Evolutionary conservation across 768 basidiomycete genomes (phyloP).

Genomic region (Melanogaster broomeanus): DNA sequence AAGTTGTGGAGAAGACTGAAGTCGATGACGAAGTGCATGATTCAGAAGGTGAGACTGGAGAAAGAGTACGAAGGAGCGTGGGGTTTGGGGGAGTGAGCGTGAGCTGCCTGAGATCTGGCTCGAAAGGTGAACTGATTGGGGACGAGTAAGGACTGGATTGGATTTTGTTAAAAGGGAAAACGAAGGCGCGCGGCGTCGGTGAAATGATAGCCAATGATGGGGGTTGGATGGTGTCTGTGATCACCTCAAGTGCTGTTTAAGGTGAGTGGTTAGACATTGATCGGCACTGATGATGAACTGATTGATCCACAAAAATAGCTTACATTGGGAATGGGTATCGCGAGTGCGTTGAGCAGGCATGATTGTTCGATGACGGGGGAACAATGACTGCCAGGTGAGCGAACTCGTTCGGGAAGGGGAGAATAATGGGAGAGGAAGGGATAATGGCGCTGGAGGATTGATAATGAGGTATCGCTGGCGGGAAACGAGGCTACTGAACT

Average conservation of each 20-base stretch:
- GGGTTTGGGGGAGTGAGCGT: constrained; percentile 45
- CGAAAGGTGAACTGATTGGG: constrained; percentile 70
- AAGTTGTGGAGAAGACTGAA: constrained; percentile 42
- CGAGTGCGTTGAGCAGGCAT: constrained; percentile 83
- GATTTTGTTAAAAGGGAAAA: constrained; percentile 41
- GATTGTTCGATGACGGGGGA: constrained; percentile 41
- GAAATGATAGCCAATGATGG: constrained; percentile 59
- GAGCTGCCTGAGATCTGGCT: constrained; percentile 59
- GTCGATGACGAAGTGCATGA: constrained; percentile 39
- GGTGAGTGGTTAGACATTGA: constrained; percentile 17
- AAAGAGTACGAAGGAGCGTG: constrained; percentile 41
- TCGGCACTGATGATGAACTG: constrained; percentile 1
- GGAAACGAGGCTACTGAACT: constrained; percentile 44
- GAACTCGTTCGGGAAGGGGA: constrained; percentile 37
- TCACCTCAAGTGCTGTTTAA: constrained; percentile 69
- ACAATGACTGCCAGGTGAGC: constrained; percentile 37
- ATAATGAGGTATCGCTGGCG: constrained; percentile 45
- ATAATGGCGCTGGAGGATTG: constrained; percentile 20
- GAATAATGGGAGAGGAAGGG: constrained; percentile 32
- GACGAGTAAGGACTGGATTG: constrained; percentile 63
- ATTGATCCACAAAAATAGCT: constrained; percentile 18
- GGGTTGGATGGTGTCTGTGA: constrained; percentile 58
- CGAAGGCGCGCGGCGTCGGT: constrained; percentile 58
- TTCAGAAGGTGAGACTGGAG: constrained; percentile 38
- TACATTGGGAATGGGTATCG: constrained; percentile 61